Conservation (phyloP, 169 alveolate species). For the Prorocentrum cordatum region DNA sequence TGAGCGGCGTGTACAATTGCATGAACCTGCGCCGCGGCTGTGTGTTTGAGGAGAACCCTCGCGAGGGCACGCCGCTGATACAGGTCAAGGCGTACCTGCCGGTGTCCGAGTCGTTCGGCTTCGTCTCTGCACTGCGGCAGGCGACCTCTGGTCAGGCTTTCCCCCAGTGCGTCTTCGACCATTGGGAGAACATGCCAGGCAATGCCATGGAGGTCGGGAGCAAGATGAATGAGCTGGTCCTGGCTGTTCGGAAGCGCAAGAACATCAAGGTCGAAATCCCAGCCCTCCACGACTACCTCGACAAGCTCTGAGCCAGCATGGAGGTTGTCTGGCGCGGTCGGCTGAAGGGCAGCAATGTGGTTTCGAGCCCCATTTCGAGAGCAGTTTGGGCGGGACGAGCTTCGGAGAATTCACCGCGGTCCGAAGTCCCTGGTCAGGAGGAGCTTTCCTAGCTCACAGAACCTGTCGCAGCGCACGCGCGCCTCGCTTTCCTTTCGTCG, state of each 20-base stretch:
- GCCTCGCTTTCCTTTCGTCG: too few species aligned
- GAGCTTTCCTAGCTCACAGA: too few species aligned
- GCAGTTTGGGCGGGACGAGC: too few species aligned
- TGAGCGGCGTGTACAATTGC: conserved; percentile 81
- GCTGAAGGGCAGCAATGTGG: too few species aligned
- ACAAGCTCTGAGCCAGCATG: conserved; percentile 86
- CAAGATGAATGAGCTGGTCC: conserved; percentile 88
- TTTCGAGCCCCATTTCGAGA: too few species aligned
- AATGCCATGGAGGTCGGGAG: conserved; percentile 95
- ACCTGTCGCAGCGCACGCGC: too few species aligned
- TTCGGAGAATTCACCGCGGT: too few species aligned
- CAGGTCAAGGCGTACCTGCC: conserved; percentile 65
- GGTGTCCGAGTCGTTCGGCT: conserved; percentile 51
- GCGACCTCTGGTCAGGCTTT: conserved; percentile 83
- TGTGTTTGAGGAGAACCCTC: conserved; percentile 48
- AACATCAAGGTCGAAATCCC: conserved; percentile 95
- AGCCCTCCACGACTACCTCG: conserved; percentile 90
- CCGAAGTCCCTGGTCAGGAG: too few species aligned
- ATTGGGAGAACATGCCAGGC: conserved; percentile 95
- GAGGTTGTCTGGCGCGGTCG: too few species aligned
- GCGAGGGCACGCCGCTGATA: conserved; percentile 57
- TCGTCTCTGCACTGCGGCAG: conserved; percentile 55
- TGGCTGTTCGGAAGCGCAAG: conserved; percentile 94
- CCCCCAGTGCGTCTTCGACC: conserved; percentile 99
- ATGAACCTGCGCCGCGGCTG: conserved; percentile 70